Evolutionary conservation across 108 stramenopile species (phyloP), one percentile per base, ranked within the genome.

Genomic region (Nitzschia sp.): DNA sequence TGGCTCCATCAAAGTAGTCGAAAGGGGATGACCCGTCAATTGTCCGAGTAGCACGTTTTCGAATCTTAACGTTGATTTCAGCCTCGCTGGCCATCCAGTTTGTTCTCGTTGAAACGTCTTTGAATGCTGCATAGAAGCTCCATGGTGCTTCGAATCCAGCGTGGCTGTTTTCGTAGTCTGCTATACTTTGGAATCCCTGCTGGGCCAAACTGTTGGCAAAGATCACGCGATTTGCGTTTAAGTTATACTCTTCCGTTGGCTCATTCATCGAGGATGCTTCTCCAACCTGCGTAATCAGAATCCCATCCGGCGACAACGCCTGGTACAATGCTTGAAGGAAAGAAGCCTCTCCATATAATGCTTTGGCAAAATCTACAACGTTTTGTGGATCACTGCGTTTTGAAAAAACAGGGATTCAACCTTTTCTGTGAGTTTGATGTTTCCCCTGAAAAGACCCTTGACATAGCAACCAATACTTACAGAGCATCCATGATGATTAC

Each of bases 401-500:
- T 21, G 32, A 33, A 13, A n/a, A 21, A n/a, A 23, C 4, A 54
- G 3, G 38, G 13, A 42, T n/a, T n/a, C n/a, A n/a, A n/a, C n/a
- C n/a, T n/a, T n/a, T n/a, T n/a, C n/a, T n/a, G n/a, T n/a, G n/a
- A n/a, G n/a, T n/a, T n/a, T n/a, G n/a, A n/a, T n/a, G n/a, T n/a
- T n/a, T n/a, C n/a, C n/a, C n/a, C n/a, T n/a, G n/a, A n/a, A n/a
- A n/a, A n/a, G n/a, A n/a, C n/a, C n/a, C n/a, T n/a, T n/a, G n/a
- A n/a, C n/a, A n/a, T n/a, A n/a, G n/a, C n/a, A n/a, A n/a, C n/a
- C 15, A 23, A 32, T 31, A 82, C 80, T 72, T 72, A 76, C 67
- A 93, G 68, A 9, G 92, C 85, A 78, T 93, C 89, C 79, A 90
- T 80, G 54, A 93, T 85, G 46, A 93, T 82, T 11, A 93, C 83